Base-by-base conservation (phyloP, 148 eudicot species). In the Rhododendron williamsianum region DNA sequence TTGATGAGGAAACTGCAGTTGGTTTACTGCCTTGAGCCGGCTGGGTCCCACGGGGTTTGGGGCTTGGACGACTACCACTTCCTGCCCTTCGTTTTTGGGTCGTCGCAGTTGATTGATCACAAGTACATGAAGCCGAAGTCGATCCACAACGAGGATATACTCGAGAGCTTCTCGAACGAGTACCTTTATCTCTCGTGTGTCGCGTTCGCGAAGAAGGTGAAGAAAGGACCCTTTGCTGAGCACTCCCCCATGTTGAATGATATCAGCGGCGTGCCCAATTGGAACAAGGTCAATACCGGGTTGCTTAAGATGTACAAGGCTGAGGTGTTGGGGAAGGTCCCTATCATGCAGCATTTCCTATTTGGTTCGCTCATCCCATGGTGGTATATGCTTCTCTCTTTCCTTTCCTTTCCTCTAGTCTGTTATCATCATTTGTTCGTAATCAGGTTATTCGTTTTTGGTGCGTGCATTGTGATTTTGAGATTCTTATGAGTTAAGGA, bases 101-200 rank as follows among this genome's bases (percentile, higher is more conserved):
- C 99, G 0, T 93, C 99, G 3, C 99, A 96, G 92, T 91, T 96
- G 81, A 88, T 96, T 88, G 97, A 91, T 87, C 99, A 96, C 84
- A 96, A 95, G 92, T 96, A 96, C 74, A 95, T 96, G 98, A 96
- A 96, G 89, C 99, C 99, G 1, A 96, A 96, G 78, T 95, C 99
- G 15, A 96, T 96, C 67, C 99, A 96, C 52, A 96, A 93, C 36
- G 93, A 93, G 18, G 99, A 96, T 86, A 94, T 96, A 38, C 90
- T 96, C 21, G 99, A 96, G 89, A 96, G 92, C 85, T 96, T 93
- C 85, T 84, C 95, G 2, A 84, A 86, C 8, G 99, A 96, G 89
- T 96, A 94, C 88, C 71, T 96, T 84, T 96, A 96, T 76, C 91
- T 96, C 2, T 91, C 93, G 2, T 91, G 98, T 81, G 91, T 96